phyloP scores from a whole-genome alignment of 257 asterid species.

The Scutellaria baicalensis region DNA sequence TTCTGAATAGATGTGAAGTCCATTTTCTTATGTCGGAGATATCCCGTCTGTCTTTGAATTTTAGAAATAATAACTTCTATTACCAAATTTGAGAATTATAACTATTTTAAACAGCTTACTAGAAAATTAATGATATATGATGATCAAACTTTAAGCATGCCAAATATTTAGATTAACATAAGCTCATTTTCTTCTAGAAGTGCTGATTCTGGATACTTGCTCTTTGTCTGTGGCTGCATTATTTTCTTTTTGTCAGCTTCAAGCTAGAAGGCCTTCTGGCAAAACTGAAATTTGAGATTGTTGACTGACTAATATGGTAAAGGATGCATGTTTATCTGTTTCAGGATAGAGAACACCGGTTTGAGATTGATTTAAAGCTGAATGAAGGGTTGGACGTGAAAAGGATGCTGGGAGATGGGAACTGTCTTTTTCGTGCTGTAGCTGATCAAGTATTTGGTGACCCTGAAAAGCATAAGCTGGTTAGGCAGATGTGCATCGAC shows the following conservation, averaged over 20 bases:
- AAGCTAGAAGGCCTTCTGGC: background rate
- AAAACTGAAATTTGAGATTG: background rate
- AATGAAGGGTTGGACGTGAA: conserved; percentile 86
- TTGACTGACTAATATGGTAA: background rate
- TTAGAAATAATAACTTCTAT: too few species aligned
- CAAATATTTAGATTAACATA: background rate
- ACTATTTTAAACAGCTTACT: background rate
- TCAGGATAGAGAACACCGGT: conserved; percentile 90
- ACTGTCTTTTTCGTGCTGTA: conserved; percentile 98
- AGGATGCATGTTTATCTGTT: conserved; percentile 15
- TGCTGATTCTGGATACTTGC: background rate
- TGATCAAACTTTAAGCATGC: background rate
- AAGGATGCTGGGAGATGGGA: conserved; percentile 93
- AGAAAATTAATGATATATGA: background rate
- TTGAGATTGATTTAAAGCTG: conserved; percentile 81
- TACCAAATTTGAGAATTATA: background rate
- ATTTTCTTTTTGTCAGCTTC: too few species aligned
- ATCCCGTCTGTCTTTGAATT: too few species aligned
- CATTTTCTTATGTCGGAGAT: too few species aligned
- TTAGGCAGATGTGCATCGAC: conserved; percentile 98
- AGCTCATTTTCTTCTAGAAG: background rate
- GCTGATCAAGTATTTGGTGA: conserved; percentile 99
- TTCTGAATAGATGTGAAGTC: too few species aligned
- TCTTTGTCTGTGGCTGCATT: background rate
- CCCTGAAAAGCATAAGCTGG: conserved; percentile 77